phyloP scores from a whole-genome alignment of 192 early-diverging fungal genomes.

The Entomortierella chlamydospora region DNA sequence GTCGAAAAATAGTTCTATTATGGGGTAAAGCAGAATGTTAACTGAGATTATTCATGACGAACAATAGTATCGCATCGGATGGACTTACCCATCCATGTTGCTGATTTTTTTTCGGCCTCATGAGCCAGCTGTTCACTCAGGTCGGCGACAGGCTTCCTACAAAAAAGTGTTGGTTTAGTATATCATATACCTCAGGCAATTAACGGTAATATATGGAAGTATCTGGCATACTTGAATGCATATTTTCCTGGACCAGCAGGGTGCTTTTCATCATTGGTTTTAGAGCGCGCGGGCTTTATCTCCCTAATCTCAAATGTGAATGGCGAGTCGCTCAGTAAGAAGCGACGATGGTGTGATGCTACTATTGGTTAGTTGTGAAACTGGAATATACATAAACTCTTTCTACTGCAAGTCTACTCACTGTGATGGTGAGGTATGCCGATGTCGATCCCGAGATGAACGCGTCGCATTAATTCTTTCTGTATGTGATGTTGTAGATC shows the following conservation, averaged over 20 bases:
- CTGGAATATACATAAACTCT: too few relatives aligned
- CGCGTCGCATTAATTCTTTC: constrained; percentile 36
- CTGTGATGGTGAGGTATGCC: constrained; percentile 12
- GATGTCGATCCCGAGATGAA: constrained; percentile 42
- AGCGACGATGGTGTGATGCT: constrained; percentile 9
- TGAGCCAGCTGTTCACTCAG: constrained; percentile 7
- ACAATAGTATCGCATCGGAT: neutral
- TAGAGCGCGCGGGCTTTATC: neutral
- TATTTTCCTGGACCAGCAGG: constrained; percentile 16
- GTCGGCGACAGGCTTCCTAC: constrained; percentile 25
- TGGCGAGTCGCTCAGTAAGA: constrained; percentile 25
- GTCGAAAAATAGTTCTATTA: constrained; percentile 60
- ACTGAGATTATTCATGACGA: neutral
- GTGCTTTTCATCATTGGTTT: neutral
- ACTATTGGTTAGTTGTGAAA: neutral
- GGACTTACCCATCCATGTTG: constrained; percentile 43
- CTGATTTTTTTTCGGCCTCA: constrained; percentile 26
- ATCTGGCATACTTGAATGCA: constrained; percentile 27
- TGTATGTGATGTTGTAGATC: constrained; percentile 39
- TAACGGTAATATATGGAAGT: too few relatives aligned
- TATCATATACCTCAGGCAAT: neutral
- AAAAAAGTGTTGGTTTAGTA: too few relatives aligned
- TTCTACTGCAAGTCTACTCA: too few relatives aligned
- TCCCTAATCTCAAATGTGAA: constrained; percentile 35
- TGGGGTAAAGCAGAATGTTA: neutral